Base-by-base conservation (phyloP, 768 basidiomycete species). In the Daedalea quercina region DNA sequence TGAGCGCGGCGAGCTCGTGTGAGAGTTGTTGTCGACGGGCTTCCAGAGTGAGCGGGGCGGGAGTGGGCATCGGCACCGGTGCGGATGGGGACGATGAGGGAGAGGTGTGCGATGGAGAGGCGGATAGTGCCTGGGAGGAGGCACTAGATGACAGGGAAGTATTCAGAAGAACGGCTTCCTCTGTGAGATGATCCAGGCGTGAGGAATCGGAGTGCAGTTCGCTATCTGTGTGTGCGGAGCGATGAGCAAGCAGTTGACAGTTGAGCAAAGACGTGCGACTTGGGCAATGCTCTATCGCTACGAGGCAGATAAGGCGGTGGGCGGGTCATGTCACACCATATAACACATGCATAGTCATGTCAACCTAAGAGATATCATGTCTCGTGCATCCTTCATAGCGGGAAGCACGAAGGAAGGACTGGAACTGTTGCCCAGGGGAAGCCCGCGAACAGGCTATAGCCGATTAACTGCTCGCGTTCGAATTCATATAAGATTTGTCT, bases 11-110 rank as follows among this genome's bases (percentile, higher is more conserved):
- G n/a, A 94, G 79, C 9, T 79, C 75, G 50, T 84, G 80, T 44
- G 84, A 81, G 2, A 95, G 77, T 53, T 85, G 80, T 19, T 69
- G 66, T 22, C 84, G 70, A 24, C 81, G 77, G 48, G 90, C 89
- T 67, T 90, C 86, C 22, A 82, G 70, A 0, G 81, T 82, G 44
- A 81, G 66, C n/a, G 41, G 48, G 13, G 76, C 52, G 3, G 68
- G 59, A 47, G 56, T 60, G 25, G 62, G 47, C 2, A 37, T 60
- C 54, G 58, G 48, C 8, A 57, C 54, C 7, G 55, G 56, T 19
- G 64, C 48, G 49, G 60, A 35, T 24, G 57, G 59, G 1, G 51
- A 47, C 19, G 54, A 26, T 19, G 56, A 37, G 6, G 56, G 52
- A n/a, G 56, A 52, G 17, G 54, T 43, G 23, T 31, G 48, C 7